Percentiles rank a stretch among this genome's conserved stretches.
Conservation (phyloP, 768 basidiomycete species). For the Hemileccinum rubropunctum region DNA sequence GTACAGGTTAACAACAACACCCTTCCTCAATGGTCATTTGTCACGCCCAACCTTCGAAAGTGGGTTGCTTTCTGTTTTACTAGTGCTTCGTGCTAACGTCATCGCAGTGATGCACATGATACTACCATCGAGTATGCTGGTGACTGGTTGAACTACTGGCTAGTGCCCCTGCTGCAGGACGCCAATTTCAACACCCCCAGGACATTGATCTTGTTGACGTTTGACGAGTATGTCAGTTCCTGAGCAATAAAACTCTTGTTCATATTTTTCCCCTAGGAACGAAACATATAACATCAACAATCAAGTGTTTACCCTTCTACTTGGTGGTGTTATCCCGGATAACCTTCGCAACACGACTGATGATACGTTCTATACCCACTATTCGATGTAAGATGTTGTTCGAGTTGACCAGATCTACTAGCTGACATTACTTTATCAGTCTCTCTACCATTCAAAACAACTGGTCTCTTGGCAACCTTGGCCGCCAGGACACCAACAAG, state of each 20-base stretch:
- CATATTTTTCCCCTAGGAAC: conserved; percentile 11
- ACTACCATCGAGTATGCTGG: conserved; percentile 48
- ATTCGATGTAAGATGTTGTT: conserved; percentile 37
- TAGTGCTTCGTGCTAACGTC: background rate
- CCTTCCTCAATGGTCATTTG: conserved; percentile 58
- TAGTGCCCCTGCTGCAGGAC: conserved; percentile 50
- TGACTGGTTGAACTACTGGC: conserved; percentile 48
- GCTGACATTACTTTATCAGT: conserved; percentile 11
- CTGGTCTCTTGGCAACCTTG: conserved; percentile 60
- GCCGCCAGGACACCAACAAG: conserved; percentile 54
- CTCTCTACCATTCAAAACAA: conserved; percentile 57
- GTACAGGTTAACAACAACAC: conserved; percentile 34
- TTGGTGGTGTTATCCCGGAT: conserved; percentile 46
- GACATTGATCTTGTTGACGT: conserved; percentile 60
- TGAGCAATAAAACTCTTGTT: background rate
- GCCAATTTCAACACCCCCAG: conserved; percentile 49
- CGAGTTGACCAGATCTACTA: background rate
- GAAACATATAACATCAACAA: conserved; percentile 43
- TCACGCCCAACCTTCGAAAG: conserved; percentile 56
- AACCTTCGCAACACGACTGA: conserved; percentile 45
- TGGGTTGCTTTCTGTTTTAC: conserved; percentile 5
- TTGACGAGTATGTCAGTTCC: conserved; percentile 52
- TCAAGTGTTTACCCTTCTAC: conserved; percentile 41
- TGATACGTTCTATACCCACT: conserved; percentile 58
- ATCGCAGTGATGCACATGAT: conserved; percentile 57